phyloP scores from a whole-genome alignment of 495 filamentous ascomycete genomes.

The Daldinia decipiens region DNA sequence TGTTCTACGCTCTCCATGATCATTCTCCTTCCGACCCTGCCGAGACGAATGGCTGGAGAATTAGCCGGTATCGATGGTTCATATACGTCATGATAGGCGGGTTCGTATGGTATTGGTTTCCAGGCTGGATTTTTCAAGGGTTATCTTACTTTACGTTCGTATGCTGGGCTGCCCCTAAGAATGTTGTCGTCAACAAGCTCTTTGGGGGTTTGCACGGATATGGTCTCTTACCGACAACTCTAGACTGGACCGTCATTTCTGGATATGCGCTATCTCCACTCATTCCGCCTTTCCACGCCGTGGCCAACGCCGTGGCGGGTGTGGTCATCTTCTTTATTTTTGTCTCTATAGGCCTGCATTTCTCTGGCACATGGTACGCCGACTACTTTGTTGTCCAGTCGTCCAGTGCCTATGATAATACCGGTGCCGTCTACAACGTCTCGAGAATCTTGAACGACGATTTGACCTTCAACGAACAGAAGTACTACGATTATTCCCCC shows the following conservation, averaged over 20 bases:
- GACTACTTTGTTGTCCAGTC: constrained; percentile 66
- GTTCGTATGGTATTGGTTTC: constrained; percentile 67
- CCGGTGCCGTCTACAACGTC: constrained; percentile 66
- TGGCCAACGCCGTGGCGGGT: constrained; percentile 67
- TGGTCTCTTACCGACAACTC: constrained; percentile 65
- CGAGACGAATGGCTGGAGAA: constrained; percentile 70
- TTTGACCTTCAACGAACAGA: constrained; percentile 61
- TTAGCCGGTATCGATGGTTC: constrained; percentile 73
- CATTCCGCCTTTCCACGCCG: constrained; percentile 74
- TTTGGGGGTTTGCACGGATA: constrained; percentile 73
- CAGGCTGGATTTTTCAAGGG: constrained; percentile 67
- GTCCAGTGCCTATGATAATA: constrained; percentile 69
- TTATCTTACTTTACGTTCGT: constrained; percentile 69
- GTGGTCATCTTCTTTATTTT: constrained; percentile 64
- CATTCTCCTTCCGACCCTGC: constrained; percentile 65
- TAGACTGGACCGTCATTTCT: constrained; percentile 74
- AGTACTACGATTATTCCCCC: constrained; percentile 68
- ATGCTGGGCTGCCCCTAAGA: constrained; percentile 70
- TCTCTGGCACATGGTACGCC: constrained; percentile 71
- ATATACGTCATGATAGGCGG: constrained; percentile 66
- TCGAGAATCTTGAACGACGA: constrained; percentile 59
- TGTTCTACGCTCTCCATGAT: constrained; percentile 77
- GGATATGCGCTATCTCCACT: constrained; percentile 74
- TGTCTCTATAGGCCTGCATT: constrained; percentile 66
- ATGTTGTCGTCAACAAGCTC: constrained; percentile 73